Percentiles rank a stretch among this genome's conserved stretches.
phyloP scores from a whole-genome alignment of 352 stramenopile genomes.

The Phytophthora foliorum region DNA sequence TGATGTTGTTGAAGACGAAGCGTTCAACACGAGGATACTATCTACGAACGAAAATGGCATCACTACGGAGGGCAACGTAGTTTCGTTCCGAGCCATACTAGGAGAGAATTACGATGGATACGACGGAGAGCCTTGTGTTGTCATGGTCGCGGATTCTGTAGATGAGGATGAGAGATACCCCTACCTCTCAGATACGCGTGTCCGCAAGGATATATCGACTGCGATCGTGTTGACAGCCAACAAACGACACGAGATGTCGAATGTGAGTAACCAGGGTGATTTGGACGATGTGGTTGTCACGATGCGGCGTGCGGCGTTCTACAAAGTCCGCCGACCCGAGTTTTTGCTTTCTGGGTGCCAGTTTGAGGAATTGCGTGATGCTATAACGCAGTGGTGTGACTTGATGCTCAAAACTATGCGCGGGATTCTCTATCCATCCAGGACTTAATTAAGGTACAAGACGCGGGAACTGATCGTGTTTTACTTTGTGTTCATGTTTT shows the following conservation, averaged over 20 bases:
- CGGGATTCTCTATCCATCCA: constrained; percentile 25
- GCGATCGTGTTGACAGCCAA: constrained; percentile 35
- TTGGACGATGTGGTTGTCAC: constrained; percentile 30
- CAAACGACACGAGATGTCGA: neutral
- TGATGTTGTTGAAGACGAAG: constrained; percentile 26
- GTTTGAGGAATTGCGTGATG: constrained; percentile 29
- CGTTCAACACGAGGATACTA: constrained; percentile 37
- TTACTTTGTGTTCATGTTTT: too few species aligned
- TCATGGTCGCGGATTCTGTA: constrained; percentile 36
- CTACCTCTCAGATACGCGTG: constrained; percentile 24
- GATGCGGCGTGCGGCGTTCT: constrained; percentile 33
- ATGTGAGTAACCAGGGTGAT: neutral
- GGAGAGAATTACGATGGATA: constrained; percentile 19
- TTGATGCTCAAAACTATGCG: constrained; percentile 35
- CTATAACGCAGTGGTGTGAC: constrained; percentile 26
- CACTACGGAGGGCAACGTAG: constrained; percentile 40
- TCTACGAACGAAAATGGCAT: constrained; percentile 31
- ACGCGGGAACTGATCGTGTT: too few species aligned
- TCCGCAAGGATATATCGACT: constrained; percentile 39
- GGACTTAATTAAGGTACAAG: neutral
- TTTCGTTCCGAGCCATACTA: constrained; percentile 38
- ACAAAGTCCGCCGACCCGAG: constrained; percentile 26
- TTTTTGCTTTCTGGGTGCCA: constrained; percentile 23
- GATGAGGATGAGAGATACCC: constrained; percentile 42
- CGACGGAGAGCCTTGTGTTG: constrained; percentile 19